Percentiles rank a stretch among this genome's conserved stretches.
Conservation (phyloP, 768 basidiomycete species). For the Pleurotus cornucopiae region DNA sequence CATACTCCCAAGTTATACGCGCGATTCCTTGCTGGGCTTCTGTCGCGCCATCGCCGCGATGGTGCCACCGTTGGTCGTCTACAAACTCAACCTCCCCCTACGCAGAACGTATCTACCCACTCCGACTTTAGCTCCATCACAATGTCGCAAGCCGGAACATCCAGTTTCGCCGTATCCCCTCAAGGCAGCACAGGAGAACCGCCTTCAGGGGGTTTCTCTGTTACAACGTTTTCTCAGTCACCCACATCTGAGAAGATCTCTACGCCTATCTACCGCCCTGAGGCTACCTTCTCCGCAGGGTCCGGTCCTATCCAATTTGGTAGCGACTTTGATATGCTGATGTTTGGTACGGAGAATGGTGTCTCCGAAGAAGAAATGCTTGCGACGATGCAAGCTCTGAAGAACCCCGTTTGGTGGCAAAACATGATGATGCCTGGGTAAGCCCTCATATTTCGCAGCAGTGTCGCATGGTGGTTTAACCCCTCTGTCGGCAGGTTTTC, state of each 20-base stretch:
- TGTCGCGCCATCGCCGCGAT: slow-evolving; percentile 67
- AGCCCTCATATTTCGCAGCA: background rate
- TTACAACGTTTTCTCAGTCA: slow-evolving; percentile 13
- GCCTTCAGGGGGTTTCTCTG: slow-evolving; percentile 13
- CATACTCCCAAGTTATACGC: slow-evolving; percentile 81
- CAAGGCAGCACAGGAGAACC: slow-evolving; percentile 13
- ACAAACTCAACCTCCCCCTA: slow-evolving; percentile 46
- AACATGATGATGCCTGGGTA: slow-evolving; percentile 88
- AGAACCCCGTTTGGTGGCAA: slow-evolving; percentile 69
- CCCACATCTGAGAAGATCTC: slow-evolving; percentile 19
- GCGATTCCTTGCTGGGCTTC: slow-evolving; percentile 70
- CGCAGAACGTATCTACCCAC: slow-evolving; percentile 13
- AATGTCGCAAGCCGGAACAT: slow-evolving; percentile 10
- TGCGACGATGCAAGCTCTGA: slow-evolving; percentile 70
- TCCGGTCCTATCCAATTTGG: slow-evolving; percentile 39
- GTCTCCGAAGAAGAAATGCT: slow-evolving; percentile 55
- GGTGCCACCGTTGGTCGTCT: slow-evolving; percentile 54
- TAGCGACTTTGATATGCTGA: slow-evolving; percentile 30
- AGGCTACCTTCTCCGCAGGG: slow-evolving; percentile 39
- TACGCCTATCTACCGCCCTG: slow-evolving; percentile 42
- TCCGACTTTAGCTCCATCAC: slow-evolving; percentile 10
- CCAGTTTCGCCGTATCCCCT: slow-evolving; percentile 21
- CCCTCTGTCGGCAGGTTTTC: slow-evolving; percentile 6
- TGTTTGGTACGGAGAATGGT: slow-evolving; percentile 23
- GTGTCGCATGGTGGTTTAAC: slow-evolving; percentile 4